Evolutionary conservation across 1,139 yeast genomes (phyloP).

Genomic region (Spathaspora sp.): DNA sequence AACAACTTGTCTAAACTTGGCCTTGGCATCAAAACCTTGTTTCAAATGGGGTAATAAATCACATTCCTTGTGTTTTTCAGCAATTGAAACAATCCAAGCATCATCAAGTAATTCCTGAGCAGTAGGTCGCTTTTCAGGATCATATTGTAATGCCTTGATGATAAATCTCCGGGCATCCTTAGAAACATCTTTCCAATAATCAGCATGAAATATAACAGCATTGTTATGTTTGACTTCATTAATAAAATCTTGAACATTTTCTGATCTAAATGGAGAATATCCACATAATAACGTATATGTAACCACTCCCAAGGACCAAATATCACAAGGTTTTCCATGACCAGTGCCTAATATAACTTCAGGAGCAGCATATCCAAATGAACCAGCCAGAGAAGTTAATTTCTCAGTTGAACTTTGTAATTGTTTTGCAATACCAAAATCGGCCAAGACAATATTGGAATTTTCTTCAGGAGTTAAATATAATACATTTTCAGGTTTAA

Average conservation of each 20-base stretch:
- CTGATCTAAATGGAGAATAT: constrained; percentile 87
- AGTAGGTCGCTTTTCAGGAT: constrained; percentile 68
- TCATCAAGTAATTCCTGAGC: constrained; percentile 62
- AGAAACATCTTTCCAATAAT: constrained; percentile 82
- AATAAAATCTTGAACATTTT: constrained; percentile 76
- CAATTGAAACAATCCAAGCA: constrained; percentile 63
- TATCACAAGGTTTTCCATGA: constrained; percentile 89
- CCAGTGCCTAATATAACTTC: constrained; percentile 77
- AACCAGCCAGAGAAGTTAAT: constrained; percentile 79
- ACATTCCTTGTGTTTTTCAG: constrained; percentile 46
- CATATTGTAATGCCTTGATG: constrained; percentile 58
- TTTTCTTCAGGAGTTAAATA: constrained; percentile 53
- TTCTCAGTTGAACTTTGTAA: constrained; percentile 60
- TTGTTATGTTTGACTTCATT: constrained; percentile 68
- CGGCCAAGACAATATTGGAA: constrained; percentile 80
- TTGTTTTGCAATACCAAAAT: constrained; percentile 87
- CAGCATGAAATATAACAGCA: constrained; percentile 81
- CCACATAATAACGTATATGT: constrained; percentile 90
- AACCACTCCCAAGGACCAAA: constrained; percentile 91
- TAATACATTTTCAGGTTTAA: constrained; percentile 86
- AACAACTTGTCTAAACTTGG: constrained; percentile 82
- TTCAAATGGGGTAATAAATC: constrained; percentile 69
- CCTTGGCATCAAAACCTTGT: constrained; percentile 80
- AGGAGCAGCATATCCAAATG: constrained; percentile 94
- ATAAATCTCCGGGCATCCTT: constrained; percentile 76